These are phyloP conservation scores for Orychophragmus violaceus DNA, from an alignment of 345 rosid genomes.

Conservation along the genomic window DNA sequence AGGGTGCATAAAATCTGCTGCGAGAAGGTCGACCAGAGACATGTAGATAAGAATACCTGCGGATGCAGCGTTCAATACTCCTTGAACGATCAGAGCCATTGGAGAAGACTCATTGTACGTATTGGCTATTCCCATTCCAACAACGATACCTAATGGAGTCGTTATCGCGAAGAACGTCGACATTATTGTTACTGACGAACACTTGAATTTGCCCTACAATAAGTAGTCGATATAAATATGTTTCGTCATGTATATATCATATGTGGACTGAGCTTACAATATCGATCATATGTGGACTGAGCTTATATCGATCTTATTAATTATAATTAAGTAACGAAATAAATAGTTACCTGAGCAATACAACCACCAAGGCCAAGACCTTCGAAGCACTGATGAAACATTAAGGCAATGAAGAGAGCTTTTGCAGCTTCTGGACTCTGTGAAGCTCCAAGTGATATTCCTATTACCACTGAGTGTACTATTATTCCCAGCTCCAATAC, in stretches of 20 bases:
- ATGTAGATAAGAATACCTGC: slow-evolving; percentile 63
- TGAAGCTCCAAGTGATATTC: slow-evolving; percentile 57
- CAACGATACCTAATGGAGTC: slow-evolving; percentile 47
- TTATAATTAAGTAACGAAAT: background rate
- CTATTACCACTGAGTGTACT: slow-evolving; percentile 61
- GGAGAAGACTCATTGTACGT: slow-evolving; percentile 40
- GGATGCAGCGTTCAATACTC: slow-evolving; percentile 45
- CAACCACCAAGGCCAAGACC: too few relatives aligned
- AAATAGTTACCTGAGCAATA: slow-evolving; percentile 37
- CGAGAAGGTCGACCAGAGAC: slow-evolving; percentile 70
- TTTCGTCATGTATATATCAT: background rate
- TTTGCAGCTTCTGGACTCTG: slow-evolving; percentile 36
- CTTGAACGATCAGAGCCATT: slow-evolving; percentile 46
- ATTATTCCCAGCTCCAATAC: slow-evolving; percentile 62
- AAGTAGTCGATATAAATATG: background rate
- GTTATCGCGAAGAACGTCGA: slow-evolving; percentile 43
- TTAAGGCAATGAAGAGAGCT: slow-evolving; percentile 48
- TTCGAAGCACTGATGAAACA: slow-evolving; percentile 67
- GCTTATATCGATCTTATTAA: too few relatives aligned
- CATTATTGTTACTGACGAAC: slow-evolving; percentile 34
- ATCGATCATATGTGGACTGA: too few relatives aligned
- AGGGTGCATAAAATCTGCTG: slow-evolving; percentile 50
- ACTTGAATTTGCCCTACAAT: slow-evolving; percentile 35
- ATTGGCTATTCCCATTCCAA: slow-evolving; percentile 45
- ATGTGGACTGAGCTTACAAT: background rate